These are phyloP conservation scores for Dunaliella primolecta DNA, from an alignment of 139 green algal species.

Conservation along the genomic window DNA sequence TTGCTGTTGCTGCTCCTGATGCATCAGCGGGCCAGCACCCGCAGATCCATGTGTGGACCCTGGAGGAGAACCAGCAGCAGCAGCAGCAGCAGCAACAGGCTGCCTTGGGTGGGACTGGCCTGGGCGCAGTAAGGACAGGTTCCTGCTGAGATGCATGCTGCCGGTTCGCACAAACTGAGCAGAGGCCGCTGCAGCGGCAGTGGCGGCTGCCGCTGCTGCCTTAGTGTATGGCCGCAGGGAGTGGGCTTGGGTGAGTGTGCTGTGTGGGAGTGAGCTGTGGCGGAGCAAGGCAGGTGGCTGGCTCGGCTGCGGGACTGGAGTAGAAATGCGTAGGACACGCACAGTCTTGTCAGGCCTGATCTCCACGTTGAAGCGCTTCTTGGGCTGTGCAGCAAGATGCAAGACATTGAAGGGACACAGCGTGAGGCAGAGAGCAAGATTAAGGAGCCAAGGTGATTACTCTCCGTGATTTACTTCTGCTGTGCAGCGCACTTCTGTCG, in stretches of 20 bases:
- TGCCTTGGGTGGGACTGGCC: too few relatives aligned
- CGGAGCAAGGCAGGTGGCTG: neutral
- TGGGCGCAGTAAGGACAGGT: conserved; percentile 1
- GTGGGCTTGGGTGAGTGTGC: neutral
- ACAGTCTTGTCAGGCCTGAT: neutral
- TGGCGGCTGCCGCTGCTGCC: neutral
- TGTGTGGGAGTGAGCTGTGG: neutral
- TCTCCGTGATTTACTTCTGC: too few relatives aligned
- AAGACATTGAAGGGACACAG: too few relatives aligned
- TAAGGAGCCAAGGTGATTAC: too few relatives aligned
- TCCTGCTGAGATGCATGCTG: neutral
- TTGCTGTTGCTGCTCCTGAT: neutral
- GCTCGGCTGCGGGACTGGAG: neutral
- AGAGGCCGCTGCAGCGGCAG: neutral
- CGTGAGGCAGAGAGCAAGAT: too few relatives aligned
- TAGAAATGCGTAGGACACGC: neutral
- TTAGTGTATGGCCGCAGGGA: neutral
- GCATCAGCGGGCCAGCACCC: neutral
- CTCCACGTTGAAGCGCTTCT: neutral
- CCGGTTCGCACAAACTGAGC: neutral
- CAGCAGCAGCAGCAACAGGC: too few relatives aligned
- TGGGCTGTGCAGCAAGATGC: too few relatives aligned
- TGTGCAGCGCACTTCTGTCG: too few relatives aligned
- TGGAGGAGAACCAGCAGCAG: too few relatives aligned
- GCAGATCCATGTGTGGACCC: neutral